Percentiles rank a stretch among this genome's conserved stretches.
Evolutionary conservation across 73 alveolate genomes (phyloP).

Genomic region (Symbiodinium natans): DNA sequence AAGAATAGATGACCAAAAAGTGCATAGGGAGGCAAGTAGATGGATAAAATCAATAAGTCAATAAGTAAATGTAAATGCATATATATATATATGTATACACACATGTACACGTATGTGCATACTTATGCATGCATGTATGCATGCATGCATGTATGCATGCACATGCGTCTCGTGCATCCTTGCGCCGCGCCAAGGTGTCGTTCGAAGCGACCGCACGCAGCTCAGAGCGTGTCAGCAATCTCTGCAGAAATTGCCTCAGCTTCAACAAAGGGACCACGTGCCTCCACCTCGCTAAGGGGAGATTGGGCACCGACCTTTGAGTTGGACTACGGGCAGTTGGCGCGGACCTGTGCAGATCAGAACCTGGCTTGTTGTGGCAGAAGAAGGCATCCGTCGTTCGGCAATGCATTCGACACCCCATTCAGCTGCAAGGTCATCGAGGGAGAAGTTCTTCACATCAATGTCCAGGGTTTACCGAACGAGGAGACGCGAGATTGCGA

Average conservation of each 20-base stretch:
- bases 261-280: background rate
- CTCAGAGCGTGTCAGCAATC: background rate
- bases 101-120: too few species aligned
- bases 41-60: too few species aligned
- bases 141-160: too few species aligned
- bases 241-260: too few species aligned
- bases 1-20: too few species aligned
- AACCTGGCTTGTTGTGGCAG: background rate
- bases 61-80: too few species aligned
- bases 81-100: too few species aligned
- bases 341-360: background rate
- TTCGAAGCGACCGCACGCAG: background rate
- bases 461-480: constrained; percentile 78
- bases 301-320: constrained; percentile 91
- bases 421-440: constrained; percentile 18
- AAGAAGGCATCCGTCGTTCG: background rate
- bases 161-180: too few species aligned
- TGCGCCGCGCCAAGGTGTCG: background rate
- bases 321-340: constrained; percentile 43
- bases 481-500: constrained; percentile 81
- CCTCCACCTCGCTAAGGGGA: constrained; percentile 11
- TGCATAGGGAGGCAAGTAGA: too few species aligned
- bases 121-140: too few species aligned
- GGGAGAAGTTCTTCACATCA: constrained; percentile 19
- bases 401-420: background rate